Evolutionary conservation across 2,329 filamentous ascomycete genomes (phyloP).

Genomic region (Akanthomyces muscarius): DNA sequence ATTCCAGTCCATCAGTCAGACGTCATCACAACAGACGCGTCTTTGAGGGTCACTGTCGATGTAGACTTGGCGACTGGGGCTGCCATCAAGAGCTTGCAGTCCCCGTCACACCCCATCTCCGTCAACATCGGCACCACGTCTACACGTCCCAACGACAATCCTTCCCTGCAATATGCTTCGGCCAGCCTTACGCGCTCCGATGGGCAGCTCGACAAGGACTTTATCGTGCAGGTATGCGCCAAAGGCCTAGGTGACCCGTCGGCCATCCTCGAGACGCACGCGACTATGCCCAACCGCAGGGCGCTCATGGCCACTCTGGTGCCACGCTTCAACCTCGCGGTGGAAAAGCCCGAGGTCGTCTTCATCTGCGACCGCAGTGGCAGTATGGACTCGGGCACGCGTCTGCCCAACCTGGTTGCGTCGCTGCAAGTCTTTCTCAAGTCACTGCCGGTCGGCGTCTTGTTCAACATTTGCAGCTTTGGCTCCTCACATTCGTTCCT

Average conservation of each 20-base stretch:
- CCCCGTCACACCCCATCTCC: slow-evolving; percentile 63
- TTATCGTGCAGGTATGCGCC: slow-evolving; percentile 61
- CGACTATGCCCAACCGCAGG: slow-evolving; percentile 55
- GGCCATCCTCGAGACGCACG: slow-evolving; percentile 64
- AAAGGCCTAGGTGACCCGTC: slow-evolving; percentile 57
- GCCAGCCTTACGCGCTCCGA: slow-evolving; percentile 54
- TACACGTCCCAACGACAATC: slow-evolving; percentile 38
- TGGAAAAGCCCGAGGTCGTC: slow-evolving; percentile 57
- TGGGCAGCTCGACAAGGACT: slow-evolving; percentile 57
- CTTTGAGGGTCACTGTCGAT: slow-evolving; percentile 31
- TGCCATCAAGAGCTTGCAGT: slow-evolving; percentile 58
- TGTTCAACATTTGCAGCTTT: slow-evolving; percentile 70
- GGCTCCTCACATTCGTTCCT: slow-evolving; percentile 46
- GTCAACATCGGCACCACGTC: slow-evolving; percentile 58
- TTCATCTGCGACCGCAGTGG: slow-evolving; percentile 71
- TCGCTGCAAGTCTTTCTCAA: slow-evolving; percentile 63
- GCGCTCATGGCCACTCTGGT: slow-evolving; percentile 69
- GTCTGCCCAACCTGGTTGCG: slow-evolving; percentile 49
- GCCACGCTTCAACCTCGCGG: slow-evolving; percentile 61
- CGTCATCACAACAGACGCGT: not conserved
- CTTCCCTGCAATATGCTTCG: slow-evolving; percentile 56
- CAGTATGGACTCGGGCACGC: slow-evolving; percentile 50
- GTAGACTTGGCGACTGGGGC: slow-evolving; percentile 48
- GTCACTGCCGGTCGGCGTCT: slow-evolving; percentile 58
- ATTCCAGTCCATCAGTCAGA: not conserved